Conservation (phyloP, 2,329 filamentous ascomycete genomes). For the Trichoderma atrobrunneum region DNA sequence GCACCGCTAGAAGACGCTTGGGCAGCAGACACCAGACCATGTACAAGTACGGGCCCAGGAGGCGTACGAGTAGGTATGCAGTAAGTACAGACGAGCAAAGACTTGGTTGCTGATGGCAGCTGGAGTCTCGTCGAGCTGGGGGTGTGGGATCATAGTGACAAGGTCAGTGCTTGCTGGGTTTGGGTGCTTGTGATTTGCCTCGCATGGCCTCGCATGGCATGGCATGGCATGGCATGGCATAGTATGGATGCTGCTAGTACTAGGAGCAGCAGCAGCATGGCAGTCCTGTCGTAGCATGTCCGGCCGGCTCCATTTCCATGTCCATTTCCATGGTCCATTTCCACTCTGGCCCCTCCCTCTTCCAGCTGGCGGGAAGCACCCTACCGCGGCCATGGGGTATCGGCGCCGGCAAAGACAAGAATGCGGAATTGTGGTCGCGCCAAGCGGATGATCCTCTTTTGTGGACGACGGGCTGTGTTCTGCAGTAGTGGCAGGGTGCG, state of each 20-base stretch:
- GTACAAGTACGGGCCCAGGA: slow-evolving; percentile 1
- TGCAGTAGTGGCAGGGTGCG: slow-evolving; percentile 13
- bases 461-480: slow-evolving; percentile 5
- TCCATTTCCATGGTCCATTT: background rate
- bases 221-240: slow-evolving; percentile 11
- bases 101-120: slow-evolving; percentile 5
- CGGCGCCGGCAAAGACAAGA: background rate
- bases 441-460: slow-evolving; percentile 7
- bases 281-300: background rate
- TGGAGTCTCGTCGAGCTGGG: slow-evolving; percentile 17
- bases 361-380: background rate
- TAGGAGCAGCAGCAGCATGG: background rate
- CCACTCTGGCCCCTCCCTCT: background rate
- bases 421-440: slow-evolving; percentile 3
- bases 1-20: slow-evolving; percentile 11
- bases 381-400: slow-evolving; percentile 1
- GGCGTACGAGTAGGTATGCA: background rate
- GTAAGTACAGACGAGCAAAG: background rate
- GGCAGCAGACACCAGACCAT: slow-evolving; percentile 17
- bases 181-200: slow-evolving; percentile 16
- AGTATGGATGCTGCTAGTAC: background rate
- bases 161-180: background rate
- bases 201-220: slow-evolving; percentile 17
- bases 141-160: slow-evolving; percentile 19
- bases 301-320: background rate